A percentile compares a stretch with the other conserved stretches of the same genome.
Evolutionary conservation across 768 basidiomycete species (phyloP).

Genomic region (Phanerodontia chrysosporium): DNA sequence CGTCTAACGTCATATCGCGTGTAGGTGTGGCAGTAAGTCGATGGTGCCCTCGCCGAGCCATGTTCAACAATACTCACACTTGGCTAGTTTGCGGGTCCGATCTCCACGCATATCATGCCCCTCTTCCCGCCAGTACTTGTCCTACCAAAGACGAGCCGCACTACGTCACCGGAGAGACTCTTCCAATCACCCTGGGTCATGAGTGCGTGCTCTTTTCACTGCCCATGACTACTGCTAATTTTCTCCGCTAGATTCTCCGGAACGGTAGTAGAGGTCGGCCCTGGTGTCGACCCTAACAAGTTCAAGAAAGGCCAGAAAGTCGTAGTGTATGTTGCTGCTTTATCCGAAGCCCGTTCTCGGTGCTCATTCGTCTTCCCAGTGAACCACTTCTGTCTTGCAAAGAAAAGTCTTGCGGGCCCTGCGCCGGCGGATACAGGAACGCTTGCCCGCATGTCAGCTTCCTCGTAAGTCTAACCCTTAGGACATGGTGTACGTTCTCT

Average conservation of each 20-base stretch:
- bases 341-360: neutral
- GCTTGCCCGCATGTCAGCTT: conserved; percentile 31
- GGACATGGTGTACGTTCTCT: neutral
- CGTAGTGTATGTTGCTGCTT: conserved; percentile 12
- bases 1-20: neutral
- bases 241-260: conserved; percentile 19
- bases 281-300: conserved; percentile 9
- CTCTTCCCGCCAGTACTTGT: conserved; percentile 20
- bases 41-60: neutral
- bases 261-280: conserved; percentile 18
- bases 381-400: conserved; percentile 41
- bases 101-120: conserved; percentile 37
- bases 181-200: conserved; percentile 43
- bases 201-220: conserved; percentile 28
- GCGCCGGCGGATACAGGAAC: conserved; percentile 30
- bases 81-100: conserved; percentile 44
- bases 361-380: conserved; percentile 24
- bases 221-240: neutral
- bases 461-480: conserved; percentile 27
- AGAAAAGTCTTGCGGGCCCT: conserved; percentile 30
- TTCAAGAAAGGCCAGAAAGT: conserved; percentile 17
- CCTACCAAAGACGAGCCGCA: conserved; percentile 32
- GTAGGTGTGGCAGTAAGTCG: conserved; percentile 9
- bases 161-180: conserved; percentile 32
- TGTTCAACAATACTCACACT: neutral